Evolutionary conservation across 176 grass and related monocot species (phyloP).

Genomic region (Elaeis guineensis): DNA sequence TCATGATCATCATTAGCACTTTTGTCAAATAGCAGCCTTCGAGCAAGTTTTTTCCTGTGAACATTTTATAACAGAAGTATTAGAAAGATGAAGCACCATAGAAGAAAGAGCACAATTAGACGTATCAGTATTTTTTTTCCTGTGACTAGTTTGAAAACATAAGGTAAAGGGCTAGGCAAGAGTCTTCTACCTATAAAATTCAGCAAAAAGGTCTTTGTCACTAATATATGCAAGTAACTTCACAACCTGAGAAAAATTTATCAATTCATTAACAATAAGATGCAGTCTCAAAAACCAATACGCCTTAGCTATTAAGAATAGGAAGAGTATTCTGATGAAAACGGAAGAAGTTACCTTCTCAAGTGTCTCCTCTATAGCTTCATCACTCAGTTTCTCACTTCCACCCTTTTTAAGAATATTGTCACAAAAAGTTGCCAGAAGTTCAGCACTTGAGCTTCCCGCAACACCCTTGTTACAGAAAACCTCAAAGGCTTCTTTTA

Average conservation of each 20-base stretch:
- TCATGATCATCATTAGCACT: slow-evolving; percentile 99
- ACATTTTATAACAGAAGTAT: slow-evolving; percentile 4
- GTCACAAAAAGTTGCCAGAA: slow-evolving; percentile 89
- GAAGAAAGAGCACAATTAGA: background rate
- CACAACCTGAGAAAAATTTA: slow-evolving; percentile 51
- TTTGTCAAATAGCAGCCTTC: slow-evolving; percentile 95
- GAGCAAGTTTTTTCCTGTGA: slow-evolving; percentile 93
- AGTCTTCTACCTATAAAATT: slow-evolving; percentile 67
- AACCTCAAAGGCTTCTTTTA: slow-evolving; percentile 96
- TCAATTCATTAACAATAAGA: background rate
- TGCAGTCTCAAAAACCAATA: too few relatives aligned
- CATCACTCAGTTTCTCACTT: slow-evolving; percentile 95
- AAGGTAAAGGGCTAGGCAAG: too few relatives aligned
- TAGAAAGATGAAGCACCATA: background rate
- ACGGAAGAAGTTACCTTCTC: slow-evolving; percentile 57
- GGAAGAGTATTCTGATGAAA: background rate
- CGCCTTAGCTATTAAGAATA: too few relatives aligned
- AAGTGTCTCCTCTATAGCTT: slow-evolving; percentile 98
- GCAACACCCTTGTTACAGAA: slow-evolving; percentile 95
- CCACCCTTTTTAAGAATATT: slow-evolving; percentile 97
- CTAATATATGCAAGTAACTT: slow-evolving; percentile 86
- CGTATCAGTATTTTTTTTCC: too few relatives aligned
- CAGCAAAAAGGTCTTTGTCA: slow-evolving; percentile 93
- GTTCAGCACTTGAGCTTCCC: slow-evolving; percentile 88
- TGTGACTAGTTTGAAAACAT: too few relatives aligned